Evolutionary conservation across 2,329 filamentous ascomycete genomes (phyloP), one percentile per base, ranked within the genome.

Genomic region (Domatiomyces globalis): DNA sequence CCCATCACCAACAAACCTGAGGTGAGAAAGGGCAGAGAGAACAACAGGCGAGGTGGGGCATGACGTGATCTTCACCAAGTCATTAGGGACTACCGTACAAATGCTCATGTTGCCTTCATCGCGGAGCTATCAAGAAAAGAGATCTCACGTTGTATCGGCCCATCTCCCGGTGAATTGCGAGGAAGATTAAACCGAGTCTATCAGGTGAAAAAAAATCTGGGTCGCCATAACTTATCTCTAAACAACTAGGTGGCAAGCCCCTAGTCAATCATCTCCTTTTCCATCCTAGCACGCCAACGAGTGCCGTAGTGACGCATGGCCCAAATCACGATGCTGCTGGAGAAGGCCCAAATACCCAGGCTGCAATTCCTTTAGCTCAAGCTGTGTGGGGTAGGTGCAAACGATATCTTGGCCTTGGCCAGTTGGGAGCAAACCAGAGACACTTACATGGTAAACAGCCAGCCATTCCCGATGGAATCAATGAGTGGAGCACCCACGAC

Each of bases 401-500:
- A 6, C 22, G 22, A 25, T 25, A 25, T 25, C 22, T 25, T 25
- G 22, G 22, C 22, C 22, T 4, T 39, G 33, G 33, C 29, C 29
- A 12, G 29, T 9, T 9, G 29, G 10, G 8, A 33, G 29, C 17
- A 2, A 9, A 33, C 8, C 8, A 33, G 29, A 9, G 8, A 39
- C 10, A 39, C 33, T 39, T 39, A 39, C 33, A 77, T 76, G 0
- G 84, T 88, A 57, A 87, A 85, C 0, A 89, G 67, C 83, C 84
- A 88, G 1, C 85, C 86, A 56, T 83, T 78, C 2, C 85, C 84
- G 54, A 89, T 83, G 2, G 73, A 82, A 17, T 74, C 63, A 50
- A 90, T 83, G 51, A 87, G 73, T 0, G 86, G 85, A 54, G 83
- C 76, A 0, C 83, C 78, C 17, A 88, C 77, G 29, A 89, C 66